Base-by-base conservation (phyloP, 2,329 filamentous ascomycete species). In the Pestalotiopsis sp. region DNA sequence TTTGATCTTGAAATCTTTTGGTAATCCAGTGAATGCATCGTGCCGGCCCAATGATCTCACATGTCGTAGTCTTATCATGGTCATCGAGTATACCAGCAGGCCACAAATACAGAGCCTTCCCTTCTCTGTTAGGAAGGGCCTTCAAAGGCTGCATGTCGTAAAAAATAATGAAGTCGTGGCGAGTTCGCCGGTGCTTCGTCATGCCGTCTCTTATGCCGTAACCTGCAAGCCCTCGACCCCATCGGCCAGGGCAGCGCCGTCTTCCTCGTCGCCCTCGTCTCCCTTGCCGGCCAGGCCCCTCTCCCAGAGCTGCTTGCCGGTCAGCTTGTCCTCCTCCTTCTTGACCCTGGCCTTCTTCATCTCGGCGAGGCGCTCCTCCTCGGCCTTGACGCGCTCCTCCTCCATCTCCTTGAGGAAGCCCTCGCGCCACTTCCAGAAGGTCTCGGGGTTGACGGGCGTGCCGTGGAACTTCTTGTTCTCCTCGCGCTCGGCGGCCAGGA, bases 391-490 rank as follows among this genome's bases (percentile, higher is more conserved):
- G 73, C 90, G 88, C 77, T 87, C 83, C 76, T 96, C 95, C 77
- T 91, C 91, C 88, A 95, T 91, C 84, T 98, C 96, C 77, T 86
- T 84, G 70, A 89, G 78, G 77, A 98, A 99, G 11, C 80, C 88
- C 52, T 91, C 90, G 67, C 93, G 87, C 96, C 96, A 99, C 73
- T 87, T 88, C 73, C 93, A 77, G 77, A 98, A 99, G 0, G 90
- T 91, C 82, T 97, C 94, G 25, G 90, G 86, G n/a, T 91, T 98
- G 23, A 99, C 96, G 39, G 90, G 86, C 45, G 93, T 93, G 68
- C 96, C 96, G 79, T 97, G 93, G 80, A 99, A 99, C 82, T 98
- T 98, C 75, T 92, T 90, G 80, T 99, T 99, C 84, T 99, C 96
- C 80, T 96, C 94, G 71, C 92, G 90, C 82, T 99, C 96, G 1